Evolutionary conservation across 495 filamentous ascomycete genomes (phyloP).

Genomic region (Xylaria cubensis): DNA sequence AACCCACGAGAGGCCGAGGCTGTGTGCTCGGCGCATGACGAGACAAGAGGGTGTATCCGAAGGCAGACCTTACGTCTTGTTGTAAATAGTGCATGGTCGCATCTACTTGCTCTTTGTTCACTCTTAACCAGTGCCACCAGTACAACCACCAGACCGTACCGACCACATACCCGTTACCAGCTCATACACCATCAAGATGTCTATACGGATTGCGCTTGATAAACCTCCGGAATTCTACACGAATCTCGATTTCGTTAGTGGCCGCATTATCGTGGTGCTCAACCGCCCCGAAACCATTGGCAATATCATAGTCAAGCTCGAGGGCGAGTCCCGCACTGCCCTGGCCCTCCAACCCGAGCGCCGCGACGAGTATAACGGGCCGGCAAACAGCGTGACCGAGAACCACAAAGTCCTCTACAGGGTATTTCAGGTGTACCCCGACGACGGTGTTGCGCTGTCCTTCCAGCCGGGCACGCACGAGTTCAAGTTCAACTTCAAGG

Average conservation of each 20-base stretch:
- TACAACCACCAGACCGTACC: not conserved
- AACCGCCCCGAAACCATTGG: constrained; percentile 70
- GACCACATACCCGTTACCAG: not conserved
- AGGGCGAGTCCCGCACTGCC: constrained; percentile 81
- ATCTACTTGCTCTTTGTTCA: not conserved
- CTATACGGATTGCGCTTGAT: constrained; percentile 78
- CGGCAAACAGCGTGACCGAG: constrained; percentile 49
- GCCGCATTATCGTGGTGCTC: constrained; percentile 68
- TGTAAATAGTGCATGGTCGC: not conserved
- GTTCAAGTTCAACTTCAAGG: constrained; percentile 91
- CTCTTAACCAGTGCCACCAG: not conserved
- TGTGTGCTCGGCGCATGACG: not conserved
- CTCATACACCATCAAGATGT: constrained; percentile 60
- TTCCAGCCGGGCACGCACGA: constrained; percentile 80
- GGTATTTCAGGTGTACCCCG: constrained; percentile 80
- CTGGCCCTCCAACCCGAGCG: constrained; percentile 43
- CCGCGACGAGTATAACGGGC: constrained; percentile 33
- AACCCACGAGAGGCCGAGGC: not conserved
- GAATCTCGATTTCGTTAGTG: constrained; percentile 82
- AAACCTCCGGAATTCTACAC: constrained; percentile 79
- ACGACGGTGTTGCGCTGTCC: constrained; percentile 66
- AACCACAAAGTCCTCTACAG: constrained; percentile 69
- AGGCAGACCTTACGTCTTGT: not conserved
- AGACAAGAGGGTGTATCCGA: not conserved
- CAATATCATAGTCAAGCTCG: constrained; percentile 88